phyloP scores from a whole-genome alignment of 2,329 filamentous ascomycete species.

The Conoideocrella luteorostrata region DNA sequence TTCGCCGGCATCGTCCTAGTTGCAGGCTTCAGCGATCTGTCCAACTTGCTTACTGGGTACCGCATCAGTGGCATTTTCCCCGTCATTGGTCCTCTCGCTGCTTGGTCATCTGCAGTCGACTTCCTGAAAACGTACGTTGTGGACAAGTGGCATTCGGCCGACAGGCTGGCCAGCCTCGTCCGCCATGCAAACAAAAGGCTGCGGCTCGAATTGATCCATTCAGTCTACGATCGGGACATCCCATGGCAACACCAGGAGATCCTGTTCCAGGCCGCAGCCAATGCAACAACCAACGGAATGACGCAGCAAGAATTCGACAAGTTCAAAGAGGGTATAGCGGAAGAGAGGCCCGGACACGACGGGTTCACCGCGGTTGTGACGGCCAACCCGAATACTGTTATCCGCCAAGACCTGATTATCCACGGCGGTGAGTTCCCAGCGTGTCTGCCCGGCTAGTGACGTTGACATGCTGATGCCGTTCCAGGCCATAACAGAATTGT shows the following conservation, averaged over 20 bases:
- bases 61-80: slow-evolving; percentile 72
- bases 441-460: not conserved
- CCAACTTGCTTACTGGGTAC: slow-evolving; percentile 69
- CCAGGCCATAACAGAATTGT: slow-evolving; percentile 65
- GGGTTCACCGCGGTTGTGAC: slow-evolving; percentile 43
- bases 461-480: not conserved
- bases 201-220: slow-evolving; percentile 69
- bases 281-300: slow-evolving; percentile 36
- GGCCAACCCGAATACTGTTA: slow-evolving; percentile 37
- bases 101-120: slow-evolving; percentile 57
- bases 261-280: slow-evolving; percentile 55
- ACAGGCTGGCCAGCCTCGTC: slow-evolving; percentile 55
- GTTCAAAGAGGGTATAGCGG: slow-evolving; percentile 40
- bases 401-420: slow-evolving; percentile 48
- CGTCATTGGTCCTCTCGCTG: slow-evolving; percentile 66
- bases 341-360: slow-evolving; percentile 33
- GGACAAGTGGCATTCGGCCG: slow-evolving; percentile 75
- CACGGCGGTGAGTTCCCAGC: slow-evolving; percentile 42
- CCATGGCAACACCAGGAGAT: slow-evolving; percentile 63
- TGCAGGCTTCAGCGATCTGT: slow-evolving; percentile 70
- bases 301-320: slow-evolving; percentile 31
- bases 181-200: slow-evolving; percentile 46
- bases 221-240: slow-evolving; percentile 76
- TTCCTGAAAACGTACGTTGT: slow-evolving; percentile 57
- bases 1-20: slow-evolving; percentile 79